These are phyloP conservation scores for Telopea speciosissima DNA, from an alignment of 177 flowering plant genomes.

Conservation along the genomic window DNA sequence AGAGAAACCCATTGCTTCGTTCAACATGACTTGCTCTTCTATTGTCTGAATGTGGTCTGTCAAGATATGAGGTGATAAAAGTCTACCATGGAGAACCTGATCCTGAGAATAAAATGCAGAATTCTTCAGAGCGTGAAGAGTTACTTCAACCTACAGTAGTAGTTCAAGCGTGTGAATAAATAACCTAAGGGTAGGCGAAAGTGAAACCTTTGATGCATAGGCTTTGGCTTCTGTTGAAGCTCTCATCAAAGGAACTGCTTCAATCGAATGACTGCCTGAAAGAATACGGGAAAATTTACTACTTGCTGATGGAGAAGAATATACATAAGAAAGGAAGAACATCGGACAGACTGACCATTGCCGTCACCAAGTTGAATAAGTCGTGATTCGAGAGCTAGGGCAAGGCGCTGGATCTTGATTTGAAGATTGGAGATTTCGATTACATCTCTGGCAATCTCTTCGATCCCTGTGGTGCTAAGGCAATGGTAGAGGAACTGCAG, in stretches of 20 bases:
- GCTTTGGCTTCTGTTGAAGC: constrained; percentile 9
- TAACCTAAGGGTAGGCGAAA: not conserved
- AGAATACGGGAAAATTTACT: no score
- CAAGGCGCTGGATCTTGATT: not conserved
- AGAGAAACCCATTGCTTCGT: constrained; percentile 2
- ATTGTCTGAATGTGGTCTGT: constrained; percentile 14
- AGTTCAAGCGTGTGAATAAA: not conserved
- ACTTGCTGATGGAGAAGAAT: no score
- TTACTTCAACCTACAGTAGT: not conserved
- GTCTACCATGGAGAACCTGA: constrained; percentile 8
- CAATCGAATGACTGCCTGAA: constrained; percentile 5
- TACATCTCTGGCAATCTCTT: constrained; percentile 2
- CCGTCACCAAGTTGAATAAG: constrained; percentile 2
- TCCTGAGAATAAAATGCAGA: constrained; percentile 10
- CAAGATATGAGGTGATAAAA: constrained; percentile 12
- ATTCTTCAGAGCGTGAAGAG: not conserved
- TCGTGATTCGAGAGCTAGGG: not conserved
- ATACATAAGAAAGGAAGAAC: no score
- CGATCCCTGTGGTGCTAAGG: not conserved
- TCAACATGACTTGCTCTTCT: constrained; percentile 9
- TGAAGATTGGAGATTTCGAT: constrained; percentile 7
- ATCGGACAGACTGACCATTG: not conserved
- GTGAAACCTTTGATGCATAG: constrained; percentile 4
- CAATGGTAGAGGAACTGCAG: constrained; percentile 10
- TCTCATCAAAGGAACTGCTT: constrained; percentile 6